Conservation (phyloP, 148 eudicot genomes). For the Diospyros lotus region DNA sequence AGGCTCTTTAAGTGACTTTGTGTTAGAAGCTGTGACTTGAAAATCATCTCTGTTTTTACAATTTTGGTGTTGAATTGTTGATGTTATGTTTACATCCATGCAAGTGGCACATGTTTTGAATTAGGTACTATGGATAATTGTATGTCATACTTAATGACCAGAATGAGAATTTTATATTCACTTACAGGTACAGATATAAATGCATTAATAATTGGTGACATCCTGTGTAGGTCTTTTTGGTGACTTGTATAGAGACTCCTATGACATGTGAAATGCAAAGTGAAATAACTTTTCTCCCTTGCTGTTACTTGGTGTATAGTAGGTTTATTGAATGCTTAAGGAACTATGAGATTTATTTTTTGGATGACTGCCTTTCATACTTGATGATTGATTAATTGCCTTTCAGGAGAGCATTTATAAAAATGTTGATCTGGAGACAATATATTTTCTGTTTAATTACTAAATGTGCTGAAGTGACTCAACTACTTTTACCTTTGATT, state of each 20-base stretch:
- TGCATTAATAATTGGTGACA: neutral
- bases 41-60: neutral
- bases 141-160: neutral
- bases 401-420: neutral
- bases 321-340: neutral
- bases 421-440: neutral
- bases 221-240: neutral
- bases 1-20: too few relatives aligned
- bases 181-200: neutral
- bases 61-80: neutral
- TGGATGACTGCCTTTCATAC: too few relatives aligned
- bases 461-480: neutral
- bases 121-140: neutral
- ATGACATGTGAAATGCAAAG: neutral
- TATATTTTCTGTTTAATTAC: neutral
- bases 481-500: too few relatives aligned
- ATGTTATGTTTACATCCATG: neutral
- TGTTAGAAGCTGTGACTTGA: too few relatives aligned
- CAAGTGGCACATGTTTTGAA: neutral
- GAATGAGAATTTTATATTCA: neutral
- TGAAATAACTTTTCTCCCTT: neutral
- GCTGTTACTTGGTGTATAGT: neutral
- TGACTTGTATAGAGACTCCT: neutral
- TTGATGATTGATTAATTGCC: neutral
- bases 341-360: neutral